These are phyloP conservation scores for Theobroma cacao DNA, from an alignment of 345 rosid genomes.

Conservation along the genomic window DNA sequence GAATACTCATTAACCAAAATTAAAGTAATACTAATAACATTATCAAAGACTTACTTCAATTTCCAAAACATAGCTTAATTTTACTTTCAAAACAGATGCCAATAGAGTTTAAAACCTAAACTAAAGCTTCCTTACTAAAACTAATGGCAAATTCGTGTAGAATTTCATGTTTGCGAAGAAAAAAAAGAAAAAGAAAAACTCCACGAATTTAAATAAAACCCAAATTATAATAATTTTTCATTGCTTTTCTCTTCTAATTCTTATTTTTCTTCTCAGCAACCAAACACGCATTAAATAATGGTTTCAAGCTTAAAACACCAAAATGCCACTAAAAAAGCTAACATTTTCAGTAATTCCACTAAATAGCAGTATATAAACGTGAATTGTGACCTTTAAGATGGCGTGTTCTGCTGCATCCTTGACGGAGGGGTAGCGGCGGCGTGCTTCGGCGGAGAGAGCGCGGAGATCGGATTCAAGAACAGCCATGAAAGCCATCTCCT, in stretches of 20 bases:
- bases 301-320: background rate
- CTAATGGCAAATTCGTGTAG: background rate
- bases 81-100: background rate
- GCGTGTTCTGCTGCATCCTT: constrained; percentile 98
- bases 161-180: background rate
- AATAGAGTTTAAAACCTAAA: background rate
- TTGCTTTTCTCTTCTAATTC: background rate
- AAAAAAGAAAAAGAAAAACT: background rate
- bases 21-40: background rate
- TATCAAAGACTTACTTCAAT: background rate
- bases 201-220: background rate
- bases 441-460: constrained; percentile 95
- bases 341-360: constrained; percentile 3
- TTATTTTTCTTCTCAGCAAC: background rate
- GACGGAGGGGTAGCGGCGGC: constrained; percentile 88
- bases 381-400: constrained; percentile 61
- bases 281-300: background rate
- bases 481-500: constrained; percentile 84
- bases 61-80: background rate
- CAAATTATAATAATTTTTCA: background rate
- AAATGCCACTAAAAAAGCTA: background rate
- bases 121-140: background rate
- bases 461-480: constrained; percentile 97
- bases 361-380: background rate
- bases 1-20: background rate